phyloP scores from a whole-genome alignment of 1,284 basidiomycete species.

The Apiotrichum gamsii region DNA sequence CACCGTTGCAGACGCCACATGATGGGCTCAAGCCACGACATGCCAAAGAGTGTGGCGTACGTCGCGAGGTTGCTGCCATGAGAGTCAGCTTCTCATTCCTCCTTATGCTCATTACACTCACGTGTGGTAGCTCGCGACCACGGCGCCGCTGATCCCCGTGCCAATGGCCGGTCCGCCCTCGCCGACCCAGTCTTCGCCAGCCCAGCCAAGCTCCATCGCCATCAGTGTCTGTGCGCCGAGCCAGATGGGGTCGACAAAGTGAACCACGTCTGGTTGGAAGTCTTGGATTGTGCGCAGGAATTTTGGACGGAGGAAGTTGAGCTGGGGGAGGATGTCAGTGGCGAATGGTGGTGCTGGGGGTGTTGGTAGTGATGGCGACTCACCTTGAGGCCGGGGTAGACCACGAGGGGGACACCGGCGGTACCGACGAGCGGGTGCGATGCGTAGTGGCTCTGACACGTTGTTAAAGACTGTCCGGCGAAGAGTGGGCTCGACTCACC shows the following conservation, averaged over 20 bases:
- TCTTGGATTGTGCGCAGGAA: constrained; percentile 51
- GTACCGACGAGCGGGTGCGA: constrained; percentile 55
- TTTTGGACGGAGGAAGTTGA: constrained; percentile 55
- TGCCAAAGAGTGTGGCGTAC: constrained; percentile 54
- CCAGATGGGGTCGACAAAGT: constrained; percentile 56
- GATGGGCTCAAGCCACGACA: constrained; percentile 51
- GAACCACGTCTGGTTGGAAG: constrained; percentile 53
- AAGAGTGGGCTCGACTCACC: constrained; percentile 27
- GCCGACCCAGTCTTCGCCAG: constrained; percentile 41
- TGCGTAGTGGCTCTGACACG: constrained; percentile 49
- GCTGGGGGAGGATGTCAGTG: constrained; percentile 16
- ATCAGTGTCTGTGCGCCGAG: constrained; percentile 50
- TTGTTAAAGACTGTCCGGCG: background rate
- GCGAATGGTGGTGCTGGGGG: too few species aligned
- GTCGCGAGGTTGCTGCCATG: constrained; percentile 52
- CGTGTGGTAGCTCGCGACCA: constrained; percentile 55
- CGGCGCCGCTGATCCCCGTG: constrained; percentile 47
- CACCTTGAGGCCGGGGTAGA: constrained; percentile 53
- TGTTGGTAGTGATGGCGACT: background rate
- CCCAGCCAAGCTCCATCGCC: constrained; percentile 49
- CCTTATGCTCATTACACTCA: constrained; percentile 13
- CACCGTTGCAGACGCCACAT: constrained; percentile 46
- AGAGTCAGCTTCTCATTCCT: background rate
- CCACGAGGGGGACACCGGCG: constrained; percentile 53
- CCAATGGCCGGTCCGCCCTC: constrained; percentile 40